Evolutionary conservation across 148 eudicot genomes (phyloP), one percentile per base, ranked within the genome.

Genomic region (Silene conica): DNA sequence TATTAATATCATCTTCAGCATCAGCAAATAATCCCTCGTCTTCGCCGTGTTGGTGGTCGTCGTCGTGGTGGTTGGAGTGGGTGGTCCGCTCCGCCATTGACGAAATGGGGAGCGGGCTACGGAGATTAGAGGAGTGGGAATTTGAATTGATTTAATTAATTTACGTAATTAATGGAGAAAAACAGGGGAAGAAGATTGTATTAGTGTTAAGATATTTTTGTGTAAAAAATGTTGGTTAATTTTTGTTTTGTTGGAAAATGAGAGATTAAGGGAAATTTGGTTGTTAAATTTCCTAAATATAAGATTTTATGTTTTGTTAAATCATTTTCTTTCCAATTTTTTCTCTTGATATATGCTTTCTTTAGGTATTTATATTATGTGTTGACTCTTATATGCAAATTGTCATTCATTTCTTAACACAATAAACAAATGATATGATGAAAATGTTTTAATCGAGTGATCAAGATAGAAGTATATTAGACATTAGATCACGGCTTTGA

Each of bases 71-170:
- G 72, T 28, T 23, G 65, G 82, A 9, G 23, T 74, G 79, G 28
- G 68, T 75, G 77, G 75, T 58, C 85, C 85, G 84, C 87, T 81
- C 87, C 87, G 74, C 87, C 87, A 81, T 84, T 60, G 65, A 59
- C 13, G 23, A 76, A 80, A 78, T 78, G 83, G 82, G 81, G 83
- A 83, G 86, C 82, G 84, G 86, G 18, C 74, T 57, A 45, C 50
- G 59, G 6, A 3, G 25, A 60, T 19, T 18, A 43, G 52, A 31
- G 22, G 58, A 58, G n/a, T 45, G 21, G 5, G 11, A 31, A 38
- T 28, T 52, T 23, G 12, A 50, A 26, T 26, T 48, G n/a, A n/a
- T n/a, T 69, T 23, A 16, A 23, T 43, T n/a, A 22, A 12, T 31
- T 31, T 60, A 73, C 72, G 57, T 20, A 56, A 69, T 62, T 69